These are phyloP conservation scores for Sarocladium strictum DNA, from an alignment of 2,329 filamentous ascomycete species.

Conservation along the genomic window DNA sequence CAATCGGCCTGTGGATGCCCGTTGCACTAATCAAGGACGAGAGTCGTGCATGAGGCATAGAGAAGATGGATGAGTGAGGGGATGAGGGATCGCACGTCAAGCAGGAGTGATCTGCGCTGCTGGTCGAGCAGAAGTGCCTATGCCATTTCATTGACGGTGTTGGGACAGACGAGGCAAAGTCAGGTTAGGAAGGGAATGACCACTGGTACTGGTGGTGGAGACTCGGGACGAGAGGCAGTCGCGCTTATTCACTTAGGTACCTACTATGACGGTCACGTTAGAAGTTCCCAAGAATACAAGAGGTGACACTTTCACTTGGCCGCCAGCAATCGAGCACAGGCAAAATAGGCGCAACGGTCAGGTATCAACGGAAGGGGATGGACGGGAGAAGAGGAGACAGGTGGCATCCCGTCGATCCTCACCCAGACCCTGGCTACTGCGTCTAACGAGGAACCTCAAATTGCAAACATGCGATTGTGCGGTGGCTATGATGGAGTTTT, in stretches of 20 bases:
- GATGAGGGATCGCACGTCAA: not conserved
- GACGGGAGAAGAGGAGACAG: not conserved
- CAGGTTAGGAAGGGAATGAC: too few species aligned
- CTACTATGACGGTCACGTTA: not conserved
- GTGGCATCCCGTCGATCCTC: slow-evolving; percentile 5
- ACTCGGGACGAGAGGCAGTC: not conserved
- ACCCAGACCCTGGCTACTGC: not conserved
- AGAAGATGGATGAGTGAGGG: not conserved
- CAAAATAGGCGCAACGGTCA: not conserved
- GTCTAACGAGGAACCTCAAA: not conserved
- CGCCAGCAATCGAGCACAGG: not conserved
- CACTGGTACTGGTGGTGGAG: not conserved
- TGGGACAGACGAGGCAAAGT: not conserved
- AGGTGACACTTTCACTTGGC: not conserved
- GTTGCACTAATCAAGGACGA: not conserved
- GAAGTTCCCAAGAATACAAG: not conserved
- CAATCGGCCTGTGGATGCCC: not conserved
- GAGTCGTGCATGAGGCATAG: too few species aligned
- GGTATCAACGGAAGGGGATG: too few species aligned
- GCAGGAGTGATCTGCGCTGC: not conserved
- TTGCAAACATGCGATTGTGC: slow-evolving; percentile 3
- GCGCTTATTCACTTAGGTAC: slow-evolving; percentile 1
- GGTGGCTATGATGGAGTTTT: not conserved
- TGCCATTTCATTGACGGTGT: not conserved
- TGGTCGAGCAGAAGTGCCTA: not conserved